Conservation (phyloP, 805 yeast genomes). For the Kodamaea neixiangensis region DNA sequence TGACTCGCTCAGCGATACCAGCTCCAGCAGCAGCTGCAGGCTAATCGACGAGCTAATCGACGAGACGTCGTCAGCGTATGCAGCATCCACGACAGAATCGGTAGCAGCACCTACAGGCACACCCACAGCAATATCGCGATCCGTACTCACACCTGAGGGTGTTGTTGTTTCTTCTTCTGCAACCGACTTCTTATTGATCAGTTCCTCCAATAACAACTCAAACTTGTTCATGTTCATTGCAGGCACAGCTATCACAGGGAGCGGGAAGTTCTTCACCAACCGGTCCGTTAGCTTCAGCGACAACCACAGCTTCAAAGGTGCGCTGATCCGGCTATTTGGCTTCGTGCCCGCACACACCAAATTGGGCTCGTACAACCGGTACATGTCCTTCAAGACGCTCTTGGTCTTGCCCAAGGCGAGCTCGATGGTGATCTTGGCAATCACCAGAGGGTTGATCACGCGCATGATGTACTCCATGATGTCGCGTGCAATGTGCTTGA, state of each 20-base stretch:
- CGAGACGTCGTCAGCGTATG: conserved; percentile 12
- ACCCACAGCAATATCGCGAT: neutral
- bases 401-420: conserved; percentile 60
- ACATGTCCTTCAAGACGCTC: conserved; percentile 58
- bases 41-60: conserved; percentile 16
- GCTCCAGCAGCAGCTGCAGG: conserved; percentile 22
- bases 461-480: conserved; percentile 55
- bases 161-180: no score
- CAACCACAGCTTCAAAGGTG: conserved; percentile 60
- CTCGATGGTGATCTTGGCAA: conserved; percentile 59
- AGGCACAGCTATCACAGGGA: conserved; percentile 70
- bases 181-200: conserved; percentile 15
- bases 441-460: conserved; percentile 45
- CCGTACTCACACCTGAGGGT: neutral
- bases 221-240: conserved; percentile 57
- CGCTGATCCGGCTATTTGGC: conserved; percentile 41
- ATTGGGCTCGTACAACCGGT: conserved; percentile 61
- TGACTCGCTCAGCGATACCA: conserved; percentile 30
- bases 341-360: conserved; percentile 58
- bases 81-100: no score
- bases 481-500: conserved; percentile 46
- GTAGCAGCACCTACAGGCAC: no score
- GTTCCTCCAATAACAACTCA: conserved; percentile 44
- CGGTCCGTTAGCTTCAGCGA: conserved; percentile 65
- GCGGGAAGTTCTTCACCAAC: conserved; percentile 60